phyloP scores from a whole-genome alignment of 2,329 filamentous ascomycete species.

The Cercospora canescens region DNA sequence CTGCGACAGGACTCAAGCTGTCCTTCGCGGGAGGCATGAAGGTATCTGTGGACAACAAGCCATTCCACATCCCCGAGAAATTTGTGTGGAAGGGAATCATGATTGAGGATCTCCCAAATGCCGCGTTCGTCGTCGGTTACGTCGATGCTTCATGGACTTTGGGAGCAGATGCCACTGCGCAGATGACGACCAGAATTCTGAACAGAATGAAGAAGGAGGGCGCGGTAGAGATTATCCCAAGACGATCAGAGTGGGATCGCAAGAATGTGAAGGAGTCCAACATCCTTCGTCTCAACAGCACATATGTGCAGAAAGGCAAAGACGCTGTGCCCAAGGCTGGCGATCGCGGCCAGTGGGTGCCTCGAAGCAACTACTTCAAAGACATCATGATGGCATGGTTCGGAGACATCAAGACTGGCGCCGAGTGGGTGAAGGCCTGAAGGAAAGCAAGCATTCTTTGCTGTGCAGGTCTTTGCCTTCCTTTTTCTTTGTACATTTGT shows the following conservation, averaged over 20 bases:
- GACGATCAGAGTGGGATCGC: constrained; percentile 38
- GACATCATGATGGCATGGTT: constrained; percentile 46
- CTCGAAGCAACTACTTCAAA: constrained; percentile 45
- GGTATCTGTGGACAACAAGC: constrained; percentile 53
- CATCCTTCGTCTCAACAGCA: constrained; percentile 50
- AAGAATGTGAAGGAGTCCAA: constrained; percentile 41
- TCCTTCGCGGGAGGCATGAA: constrained; percentile 52
- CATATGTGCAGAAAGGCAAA: constrained; percentile 51
- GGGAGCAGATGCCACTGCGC: constrained; percentile 53
- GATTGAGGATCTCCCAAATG: constrained; percentile 64
- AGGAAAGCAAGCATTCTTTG: background rate
- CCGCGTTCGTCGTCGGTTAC: constrained; percentile 61
- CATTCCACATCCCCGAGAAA: constrained; percentile 48
- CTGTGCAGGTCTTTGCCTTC: background rate
- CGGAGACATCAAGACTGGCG: constrained; percentile 43
- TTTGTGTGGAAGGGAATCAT: constrained; percentile 63
- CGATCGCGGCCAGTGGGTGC: constrained; percentile 44
- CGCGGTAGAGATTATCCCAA: constrained; percentile 47
- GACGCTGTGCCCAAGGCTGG: constrained; percentile 51
- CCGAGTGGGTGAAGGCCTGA: constrained; percentile 36
- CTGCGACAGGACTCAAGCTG: constrained; percentile 63
- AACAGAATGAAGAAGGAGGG: constrained; percentile 51
- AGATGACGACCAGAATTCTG: constrained; percentile 53
- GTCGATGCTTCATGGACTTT: constrained; percentile 63
- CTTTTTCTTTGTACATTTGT: background rate